These are phyloP conservation scores for Aspergillus sp. DNA, from an alignment of 2,329 filamentous ascomycete genomes.

Conservation along the genomic window DNA sequence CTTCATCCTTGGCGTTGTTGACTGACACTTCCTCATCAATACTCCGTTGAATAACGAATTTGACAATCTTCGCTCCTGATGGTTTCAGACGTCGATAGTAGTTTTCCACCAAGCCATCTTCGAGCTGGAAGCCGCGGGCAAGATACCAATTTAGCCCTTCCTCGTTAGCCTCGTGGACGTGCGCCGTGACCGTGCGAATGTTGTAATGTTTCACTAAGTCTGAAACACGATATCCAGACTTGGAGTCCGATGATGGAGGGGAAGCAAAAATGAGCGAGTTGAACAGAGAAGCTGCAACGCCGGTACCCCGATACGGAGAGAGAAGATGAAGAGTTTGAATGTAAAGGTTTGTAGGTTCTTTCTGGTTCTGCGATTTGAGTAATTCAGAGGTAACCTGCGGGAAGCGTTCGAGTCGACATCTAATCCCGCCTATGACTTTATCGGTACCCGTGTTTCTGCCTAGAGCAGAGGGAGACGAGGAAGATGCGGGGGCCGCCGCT, in stretches of 20 bases:
- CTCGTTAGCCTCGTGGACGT: constrained; percentile 60
- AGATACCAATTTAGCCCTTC: constrained; percentile 59
- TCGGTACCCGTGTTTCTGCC: constrained; percentile 26
- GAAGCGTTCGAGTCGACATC: constrained; percentile 41
- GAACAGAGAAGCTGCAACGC: constrained; percentile 54
- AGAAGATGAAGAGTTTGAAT: constrained; percentile 58
- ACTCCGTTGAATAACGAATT: constrained; percentile 28
- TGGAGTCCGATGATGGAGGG: constrained; percentile 4
- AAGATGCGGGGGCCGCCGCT: constrained; percentile 15
- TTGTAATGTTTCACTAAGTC: constrained; percentile 44
- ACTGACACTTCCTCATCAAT: constrained; percentile 8
- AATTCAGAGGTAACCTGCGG: constrained; percentile 9
- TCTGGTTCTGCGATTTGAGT: constrained; percentile 3
- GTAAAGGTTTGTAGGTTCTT: constrained; percentile 47
- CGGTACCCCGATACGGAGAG: constrained; percentile 54
- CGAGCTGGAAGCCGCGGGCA: constrained; percentile 51
- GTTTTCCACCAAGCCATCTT: constrained; percentile 46
- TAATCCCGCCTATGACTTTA: constrained; percentile 45
- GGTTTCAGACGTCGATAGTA: constrained; percentile 59
- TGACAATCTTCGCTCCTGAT: constrained; percentile 50
- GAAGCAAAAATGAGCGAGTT: constrained; percentile 32
- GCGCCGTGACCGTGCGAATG: constrained; percentile 52
- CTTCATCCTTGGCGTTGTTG: not conserved
- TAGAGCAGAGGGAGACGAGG: constrained; percentile 2
- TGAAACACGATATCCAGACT: constrained; percentile 20